Conservation (phyloP, 805 yeast species). For the Wickerhamiella azymoides region DNA sequence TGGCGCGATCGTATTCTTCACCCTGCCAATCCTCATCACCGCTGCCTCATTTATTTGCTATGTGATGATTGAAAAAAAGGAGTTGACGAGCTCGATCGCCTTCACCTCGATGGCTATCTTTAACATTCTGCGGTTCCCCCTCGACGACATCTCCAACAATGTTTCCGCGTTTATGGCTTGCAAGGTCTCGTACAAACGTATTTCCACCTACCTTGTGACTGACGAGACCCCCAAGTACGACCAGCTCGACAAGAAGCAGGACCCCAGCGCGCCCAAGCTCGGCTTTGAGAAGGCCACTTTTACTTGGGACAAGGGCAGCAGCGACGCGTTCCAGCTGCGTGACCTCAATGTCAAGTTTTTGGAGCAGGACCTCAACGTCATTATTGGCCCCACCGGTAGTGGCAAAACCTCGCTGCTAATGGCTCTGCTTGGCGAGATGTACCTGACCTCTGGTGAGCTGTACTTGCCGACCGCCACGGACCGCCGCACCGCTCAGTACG, state of each 20-base stretch:
- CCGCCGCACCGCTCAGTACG: constrained; percentile 53
- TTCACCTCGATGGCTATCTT: constrained; percentile 85
- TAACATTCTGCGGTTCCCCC: constrained; percentile 69
- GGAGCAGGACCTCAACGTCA: constrained; percentile 67
- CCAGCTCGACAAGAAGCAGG: constrained; percentile 33
- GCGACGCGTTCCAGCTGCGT: constrained; percentile 47
- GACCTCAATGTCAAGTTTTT: constrained; percentile 59
- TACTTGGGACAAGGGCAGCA: constrained; percentile 38
- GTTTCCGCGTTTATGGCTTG: constrained; percentile 74
- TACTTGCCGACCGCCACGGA: constrained; percentile 65
- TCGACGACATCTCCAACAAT: constrained; percentile 86
- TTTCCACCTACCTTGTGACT: constrained; percentile 64
- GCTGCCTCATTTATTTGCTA: constrained; percentile 70
- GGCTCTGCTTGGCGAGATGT: constrained; percentile 93
- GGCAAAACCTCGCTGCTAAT: constrained; percentile 86
- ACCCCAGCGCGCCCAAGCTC: constrained; percentile 24
- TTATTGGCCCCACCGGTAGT: constrained; percentile 88
- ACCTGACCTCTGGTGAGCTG: constrained; percentile 50
- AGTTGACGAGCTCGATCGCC: constrained; percentile 81
- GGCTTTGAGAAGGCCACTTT: constrained; percentile 69
- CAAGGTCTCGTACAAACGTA: constrained; percentile 87
- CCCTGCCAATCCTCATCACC: constrained; percentile 75
- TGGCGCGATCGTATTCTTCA: constrained; percentile 58
- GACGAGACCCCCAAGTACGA: constrained; percentile 78
- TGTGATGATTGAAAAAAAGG: constrained; percentile 52